phyloP scores from a whole-genome alignment of 805 yeast genomes.

The Sugiyamaella mastotermitis region DNA sequence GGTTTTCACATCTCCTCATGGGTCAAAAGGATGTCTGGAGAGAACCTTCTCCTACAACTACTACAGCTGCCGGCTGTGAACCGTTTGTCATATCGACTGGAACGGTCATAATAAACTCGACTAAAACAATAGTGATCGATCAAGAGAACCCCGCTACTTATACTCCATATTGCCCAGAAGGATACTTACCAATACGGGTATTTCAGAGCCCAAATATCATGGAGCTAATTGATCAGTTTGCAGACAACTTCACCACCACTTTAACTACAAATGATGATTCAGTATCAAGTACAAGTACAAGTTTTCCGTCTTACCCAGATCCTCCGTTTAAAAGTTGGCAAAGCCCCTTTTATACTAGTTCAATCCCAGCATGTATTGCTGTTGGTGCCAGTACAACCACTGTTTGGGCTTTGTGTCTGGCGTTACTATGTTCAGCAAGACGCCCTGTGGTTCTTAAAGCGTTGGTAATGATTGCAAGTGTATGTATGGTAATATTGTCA shows the following conservation, averaged over 20 bases:
- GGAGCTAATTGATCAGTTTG: constrained; percentile 3
- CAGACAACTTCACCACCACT: background rate
- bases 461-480: constrained; percentile 7
- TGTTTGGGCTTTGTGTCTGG: constrained; percentile 11
- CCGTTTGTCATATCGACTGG: constrained; percentile 12
- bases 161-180: constrained; percentile 13
- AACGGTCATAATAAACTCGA: constrained; percentile 12
- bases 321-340: constrained; percentile 8
- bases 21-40: constrained; percentile 12
- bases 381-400: constrained; percentile 12
- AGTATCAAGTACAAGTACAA: background rate
- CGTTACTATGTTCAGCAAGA: constrained; percentile 8
- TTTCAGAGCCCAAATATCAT: constrained; percentile 5
- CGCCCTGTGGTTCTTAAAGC: constrained; percentile 13
- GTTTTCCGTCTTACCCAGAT: background rate
- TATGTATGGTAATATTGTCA: constrained; percentile 9
- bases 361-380: constrained; percentile 10
- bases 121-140: constrained; percentile 9
- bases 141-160: constrained; percentile 5
- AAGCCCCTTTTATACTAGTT: constrained; percentile 12
- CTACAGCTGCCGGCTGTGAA: constrained; percentile 12
- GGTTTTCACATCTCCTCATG: too few relatives aligned
- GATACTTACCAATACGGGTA: constrained; percentile 10
- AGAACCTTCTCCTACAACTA: constrained; percentile 10
- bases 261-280: background rate